These are phyloP conservation scores for Fusarium drepaniforme DNA, from an alignment of 2,329 filamentous ascomycete genomes.

Conservation along the genomic window DNA sequence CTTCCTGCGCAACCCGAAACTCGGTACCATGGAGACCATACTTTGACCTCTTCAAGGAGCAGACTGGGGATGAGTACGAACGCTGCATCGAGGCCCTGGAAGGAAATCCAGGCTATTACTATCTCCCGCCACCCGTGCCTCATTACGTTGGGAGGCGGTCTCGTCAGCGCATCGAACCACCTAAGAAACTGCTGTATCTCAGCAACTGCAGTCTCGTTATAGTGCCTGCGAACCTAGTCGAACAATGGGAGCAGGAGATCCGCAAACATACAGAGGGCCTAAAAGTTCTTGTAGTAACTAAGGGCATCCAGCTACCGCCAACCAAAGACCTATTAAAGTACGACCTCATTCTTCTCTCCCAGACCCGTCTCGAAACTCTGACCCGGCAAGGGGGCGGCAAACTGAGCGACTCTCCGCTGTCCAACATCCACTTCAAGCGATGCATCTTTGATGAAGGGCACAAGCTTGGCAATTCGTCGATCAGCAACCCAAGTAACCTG, in stretches of 20 bases:
- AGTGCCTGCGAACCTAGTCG: slow-evolving; percentile 84
- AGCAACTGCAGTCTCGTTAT: slow-evolving; percentile 81
- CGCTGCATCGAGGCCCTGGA: slow-evolving; percentile 68
- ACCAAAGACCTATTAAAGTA: slow-evolving; percentile 70
- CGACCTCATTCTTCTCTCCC: slow-evolving; percentile 85
- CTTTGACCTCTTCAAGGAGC: slow-evolving; percentile 64
- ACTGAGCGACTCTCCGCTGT: slow-evolving; percentile 69
- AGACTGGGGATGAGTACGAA: slow-evolving; percentile 62
- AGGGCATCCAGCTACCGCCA: slow-evolving; percentile 66
- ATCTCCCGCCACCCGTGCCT: slow-evolving; percentile 60
- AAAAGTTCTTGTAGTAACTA: slow-evolving; percentile 72
- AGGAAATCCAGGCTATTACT: slow-evolving; percentile 70
- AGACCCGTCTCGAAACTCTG: slow-evolving; percentile 76
- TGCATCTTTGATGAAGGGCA: slow-evolving; percentile 96
- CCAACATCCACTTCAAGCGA: slow-evolving; percentile 83
- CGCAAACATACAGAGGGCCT: slow-evolving; percentile 79
- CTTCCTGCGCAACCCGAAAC: slow-evolving; percentile 74
- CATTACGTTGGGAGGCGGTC: slow-evolving; percentile 38
- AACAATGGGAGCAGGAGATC: slow-evolving; percentile 89
- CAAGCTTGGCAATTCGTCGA: slow-evolving; percentile 76
- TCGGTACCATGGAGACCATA: slow-evolving; percentile 78
- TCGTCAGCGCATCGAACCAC: slow-evolving; percentile 21
- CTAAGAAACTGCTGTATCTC: slow-evolving; percentile 68
- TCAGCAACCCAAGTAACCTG: slow-evolving; percentile 67
- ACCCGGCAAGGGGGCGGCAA: slow-evolving; percentile 47